Conservation (phyloP, 495 filamentous ascomycete genomes). For the Aspergillus baeticus region DNA sequence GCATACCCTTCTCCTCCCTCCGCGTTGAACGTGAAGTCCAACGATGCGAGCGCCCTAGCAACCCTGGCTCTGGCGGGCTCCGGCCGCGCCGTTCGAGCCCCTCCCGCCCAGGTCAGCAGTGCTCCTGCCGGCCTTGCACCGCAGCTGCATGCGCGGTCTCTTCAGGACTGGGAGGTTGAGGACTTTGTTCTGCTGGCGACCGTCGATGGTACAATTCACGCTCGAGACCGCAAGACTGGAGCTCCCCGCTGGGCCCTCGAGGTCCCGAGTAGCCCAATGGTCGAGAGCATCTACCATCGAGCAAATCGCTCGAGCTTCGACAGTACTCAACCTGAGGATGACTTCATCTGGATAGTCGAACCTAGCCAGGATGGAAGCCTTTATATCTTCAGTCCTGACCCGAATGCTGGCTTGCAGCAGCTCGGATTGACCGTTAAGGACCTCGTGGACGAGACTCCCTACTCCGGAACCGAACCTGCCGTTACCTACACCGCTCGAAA, state of each 20-base stretch:
- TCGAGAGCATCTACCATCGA: constrained; percentile 83
- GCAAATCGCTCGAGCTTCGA: constrained; percentile 62
- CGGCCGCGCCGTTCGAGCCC: constrained; percentile 77
- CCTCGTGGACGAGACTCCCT: constrained; percentile 68
- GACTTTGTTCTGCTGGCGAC: constrained; percentile 99
- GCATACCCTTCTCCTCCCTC: constrained; percentile 11
- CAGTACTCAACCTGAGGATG: constrained; percentile 63
- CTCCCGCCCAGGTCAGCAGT: constrained; percentile 65
- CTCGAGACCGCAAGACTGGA: constrained; percentile 84
- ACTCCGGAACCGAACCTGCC: constrained; percentile 63
- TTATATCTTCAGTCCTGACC: constrained; percentile 77
- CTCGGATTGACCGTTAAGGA: constrained; percentile 76
- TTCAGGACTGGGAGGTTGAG: constrained; percentile 99
- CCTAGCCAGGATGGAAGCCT: constrained; percentile 83
- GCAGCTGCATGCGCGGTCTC: constrained; percentile 84
- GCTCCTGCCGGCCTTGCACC: constrained; percentile 69
- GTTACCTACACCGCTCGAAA: constrained; percentile 81
- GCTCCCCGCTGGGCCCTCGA: constrained; percentile 79
- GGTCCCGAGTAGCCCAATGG: constrained; percentile 74
- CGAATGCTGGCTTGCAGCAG: constrained; percentile 58
- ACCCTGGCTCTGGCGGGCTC: constrained; percentile 86
- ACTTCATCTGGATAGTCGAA: constrained; percentile 96
- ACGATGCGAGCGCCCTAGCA: constrained; percentile 91
- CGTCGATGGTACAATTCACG: constrained; percentile 94
- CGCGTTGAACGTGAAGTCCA: constrained; percentile 46